Base-by-base conservation (phyloP, 495 filamentous ascomycete species). In the Hyphodiscus hymeniophilus region DNA sequence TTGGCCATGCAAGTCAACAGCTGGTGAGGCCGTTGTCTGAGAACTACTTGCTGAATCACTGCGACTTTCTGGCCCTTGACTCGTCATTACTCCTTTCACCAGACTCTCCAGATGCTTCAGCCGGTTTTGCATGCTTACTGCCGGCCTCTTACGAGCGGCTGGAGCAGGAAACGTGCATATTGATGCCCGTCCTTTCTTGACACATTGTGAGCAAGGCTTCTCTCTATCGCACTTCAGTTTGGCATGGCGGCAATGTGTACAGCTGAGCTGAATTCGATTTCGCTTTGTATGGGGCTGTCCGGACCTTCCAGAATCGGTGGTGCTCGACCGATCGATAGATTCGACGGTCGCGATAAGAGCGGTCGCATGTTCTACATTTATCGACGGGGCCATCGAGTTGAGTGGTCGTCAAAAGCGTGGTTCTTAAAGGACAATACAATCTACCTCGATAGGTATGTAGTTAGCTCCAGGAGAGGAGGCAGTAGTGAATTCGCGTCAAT, bases 71-170 rank as follows among this genome's bases (percentile, higher is more conserved):
- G 51, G 40, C 7, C 20, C 38, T 31, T 56, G 48, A 16, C 21
- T 39, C 6, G 35, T 45, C 51, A 58, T 58, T 2, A 43, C 55
- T 24, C 42, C 47, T 34, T 58, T 58, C 5, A 79, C 70, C 65
- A 78, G 66, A 21, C 67, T 65, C 50, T 80, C 76, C 1, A 79
- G 69, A 38, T 70, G 68, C 55, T 67, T 70, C 32, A 80, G 55
- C 16, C 74, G 63, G 3, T 69, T 69, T 16, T 73, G 64, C 66
- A 77, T 70, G 55, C 60, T 70, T 48, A 63, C 66, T 1, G 65
- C 42, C 8, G 63, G 65, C 45, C 56, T 59, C 38, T 62, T 64
- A 41, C 71, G 71, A 36, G 66, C 56, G 12, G 61, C 62, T 35
- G 66, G 67, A 7, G 64, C 60, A 11, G 67, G 69, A 55, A 76